A percentile compares a stretch with the other conserved stretches of the same genome.
These are phyloP conservation scores for Xylaria sp. DNA, from an alignment of 2,329 filamentous ascomycete species.

Conservation along the genomic window DNA sequence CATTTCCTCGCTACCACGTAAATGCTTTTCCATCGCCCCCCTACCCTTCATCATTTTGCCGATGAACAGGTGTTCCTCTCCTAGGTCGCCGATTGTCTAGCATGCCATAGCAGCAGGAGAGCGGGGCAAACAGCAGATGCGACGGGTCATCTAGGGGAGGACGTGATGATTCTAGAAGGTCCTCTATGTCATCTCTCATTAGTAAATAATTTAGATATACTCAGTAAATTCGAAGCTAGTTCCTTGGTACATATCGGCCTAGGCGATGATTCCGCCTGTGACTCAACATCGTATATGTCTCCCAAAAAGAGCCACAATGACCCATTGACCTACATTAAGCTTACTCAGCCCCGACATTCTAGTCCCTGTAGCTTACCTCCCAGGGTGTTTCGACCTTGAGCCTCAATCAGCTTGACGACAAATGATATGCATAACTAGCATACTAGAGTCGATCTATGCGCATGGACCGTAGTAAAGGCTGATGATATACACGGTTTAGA, in stretches of 20 bases:
- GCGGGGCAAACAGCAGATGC: too few species aligned
- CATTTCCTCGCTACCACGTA: background rate
- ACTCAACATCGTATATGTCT: constrained; percentile 4
- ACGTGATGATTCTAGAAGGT: background rate
- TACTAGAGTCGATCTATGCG: background rate
- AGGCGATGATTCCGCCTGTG: constrained; percentile 4
- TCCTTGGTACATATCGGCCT: background rate
- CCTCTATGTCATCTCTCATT: background rate
- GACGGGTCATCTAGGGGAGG: background rate
- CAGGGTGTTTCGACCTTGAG: constrained; percentile 3
- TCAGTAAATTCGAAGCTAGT: background rate
- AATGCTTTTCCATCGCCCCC: background rate
- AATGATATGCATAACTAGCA: background rate
- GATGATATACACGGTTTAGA: too few species aligned
- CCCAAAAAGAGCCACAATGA: background rate
- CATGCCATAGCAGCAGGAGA: background rate
- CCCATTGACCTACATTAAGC: constrained; percentile 6
- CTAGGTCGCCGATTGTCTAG: background rate
- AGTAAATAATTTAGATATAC: background rate
- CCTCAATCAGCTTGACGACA: constrained; percentile 20
- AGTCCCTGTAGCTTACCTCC: background rate
- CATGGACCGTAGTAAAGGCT: background rate
- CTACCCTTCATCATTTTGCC: background rate
- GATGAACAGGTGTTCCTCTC: constrained; percentile 8
- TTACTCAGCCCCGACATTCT: constrained; percentile 1